phyloP scores from a whole-genome alignment of 495 filamentous ascomycete species.

The Cercophora sp. region DNA sequence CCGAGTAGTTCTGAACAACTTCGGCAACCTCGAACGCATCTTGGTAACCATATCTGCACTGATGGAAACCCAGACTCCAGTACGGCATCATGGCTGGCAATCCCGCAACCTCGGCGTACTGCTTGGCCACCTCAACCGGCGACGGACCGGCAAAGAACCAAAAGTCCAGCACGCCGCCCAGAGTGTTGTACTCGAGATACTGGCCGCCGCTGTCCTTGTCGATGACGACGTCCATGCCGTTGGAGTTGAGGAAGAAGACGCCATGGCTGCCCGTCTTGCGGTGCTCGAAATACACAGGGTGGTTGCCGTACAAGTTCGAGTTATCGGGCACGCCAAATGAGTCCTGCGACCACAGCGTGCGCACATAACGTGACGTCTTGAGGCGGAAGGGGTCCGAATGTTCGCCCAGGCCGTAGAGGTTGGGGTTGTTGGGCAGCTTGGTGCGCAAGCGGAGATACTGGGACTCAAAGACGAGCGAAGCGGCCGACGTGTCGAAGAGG shows the following conservation, averaged over 20 bases:
- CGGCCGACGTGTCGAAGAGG: constrained; percentile 72
- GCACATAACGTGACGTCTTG: constrained; percentile 64
- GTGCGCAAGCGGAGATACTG: constrained; percentile 74
- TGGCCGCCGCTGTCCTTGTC: constrained; percentile 57
- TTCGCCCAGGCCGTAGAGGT: constrained; percentile 78
- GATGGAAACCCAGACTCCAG: constrained; percentile 81
- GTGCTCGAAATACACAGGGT: constrained; percentile 84
- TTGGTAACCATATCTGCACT: constrained; percentile 78
- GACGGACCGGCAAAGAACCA: constrained; percentile 77
- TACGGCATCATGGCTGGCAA: constrained; percentile 77
- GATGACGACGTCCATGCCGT: constrained; percentile 86
- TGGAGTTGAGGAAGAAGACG: constrained; percentile 81
- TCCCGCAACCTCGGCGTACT: constrained; percentile 71
- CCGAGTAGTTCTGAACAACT: constrained; percentile 74
- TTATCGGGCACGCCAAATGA: constrained; percentile 49
- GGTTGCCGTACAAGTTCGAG: constrained; percentile 75
- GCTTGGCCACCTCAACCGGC: constrained; percentile 66
- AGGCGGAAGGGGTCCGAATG: constrained; percentile 70
- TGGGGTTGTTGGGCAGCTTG: constrained; percentile 59
- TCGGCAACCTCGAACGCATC: constrained; percentile 71
- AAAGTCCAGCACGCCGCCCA: constrained; percentile 80
- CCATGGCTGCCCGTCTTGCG: constrained; percentile 70
- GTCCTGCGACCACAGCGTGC: constrained; percentile 80
- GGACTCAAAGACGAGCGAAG: constrained; percentile 70
- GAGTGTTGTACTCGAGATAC: constrained; percentile 78